Percentiles rank a stretch among this genome's conserved stretches.
These are phyloP conservation scores for Piromyces finnis DNA, from an alignment of 192 early-diverging fungal species.

Conservation along the genomic window DNA sequence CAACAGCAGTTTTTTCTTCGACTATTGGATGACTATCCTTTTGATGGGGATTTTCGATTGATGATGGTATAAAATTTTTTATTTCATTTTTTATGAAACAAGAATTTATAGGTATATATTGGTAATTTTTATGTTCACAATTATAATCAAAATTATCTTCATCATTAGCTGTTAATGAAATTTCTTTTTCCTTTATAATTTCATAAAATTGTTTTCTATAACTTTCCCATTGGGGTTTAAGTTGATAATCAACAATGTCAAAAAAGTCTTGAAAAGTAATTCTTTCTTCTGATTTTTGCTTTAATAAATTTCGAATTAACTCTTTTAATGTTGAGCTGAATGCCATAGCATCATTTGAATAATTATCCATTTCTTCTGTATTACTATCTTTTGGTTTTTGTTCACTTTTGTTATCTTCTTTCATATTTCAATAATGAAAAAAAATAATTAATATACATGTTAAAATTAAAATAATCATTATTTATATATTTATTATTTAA, in stretches of 20 bases:
- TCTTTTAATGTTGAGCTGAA: slow-evolving; percentile 32
- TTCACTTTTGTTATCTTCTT: background rate
- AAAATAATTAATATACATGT: too few species aligned
- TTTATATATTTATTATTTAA: too few species aligned
- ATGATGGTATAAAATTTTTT: too few species aligned
- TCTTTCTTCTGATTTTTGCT: slow-evolving; percentile 69
- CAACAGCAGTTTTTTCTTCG: too few species aligned
- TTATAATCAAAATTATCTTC: background rate
- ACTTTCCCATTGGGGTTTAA: background rate
- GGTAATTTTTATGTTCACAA: background rate
- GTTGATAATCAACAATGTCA: slow-evolving; percentile 1
- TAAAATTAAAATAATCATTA: too few species aligned
- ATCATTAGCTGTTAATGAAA: background rate
- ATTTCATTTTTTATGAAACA: too few species aligned
- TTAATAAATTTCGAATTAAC: slow-evolving; percentile 64
- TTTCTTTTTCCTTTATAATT: background rate
- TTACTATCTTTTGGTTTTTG: background rate
- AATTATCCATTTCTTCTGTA: background rate
- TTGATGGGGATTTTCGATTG: too few species aligned
- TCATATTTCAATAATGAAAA: too few species aligned
- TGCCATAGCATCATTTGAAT: background rate
- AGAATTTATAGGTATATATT: background rate
- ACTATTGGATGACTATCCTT: too few species aligned
- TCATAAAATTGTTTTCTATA: background rate
- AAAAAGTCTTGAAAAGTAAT: slow-evolving; percentile 93